Evolutionary conservation across 106 monocot genomes (phyloP).

Genomic region (Iris macrosiphon): DNA sequence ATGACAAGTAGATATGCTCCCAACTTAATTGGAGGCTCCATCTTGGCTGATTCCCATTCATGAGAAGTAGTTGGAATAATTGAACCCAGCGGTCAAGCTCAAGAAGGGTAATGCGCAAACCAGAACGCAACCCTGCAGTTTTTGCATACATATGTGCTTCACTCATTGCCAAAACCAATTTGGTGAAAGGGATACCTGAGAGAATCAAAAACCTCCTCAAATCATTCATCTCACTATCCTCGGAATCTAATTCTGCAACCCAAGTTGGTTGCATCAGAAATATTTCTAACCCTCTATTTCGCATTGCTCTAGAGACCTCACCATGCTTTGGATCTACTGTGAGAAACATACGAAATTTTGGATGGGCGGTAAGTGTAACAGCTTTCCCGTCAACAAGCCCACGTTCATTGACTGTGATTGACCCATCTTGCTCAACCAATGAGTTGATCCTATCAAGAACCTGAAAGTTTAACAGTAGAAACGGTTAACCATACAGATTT

Average conservation of each 20-base stretch:
- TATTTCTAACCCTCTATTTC: conserved; percentile 93
- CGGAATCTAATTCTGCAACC: conserved; percentile 6
- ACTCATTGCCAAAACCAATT: conserved; percentile 60
- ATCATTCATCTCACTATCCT: conserved; percentile 29
- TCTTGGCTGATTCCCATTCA: conserved; percentile 63
- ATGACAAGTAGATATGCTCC: conserved; percentile 85
- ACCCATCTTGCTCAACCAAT: conserved; percentile 70
- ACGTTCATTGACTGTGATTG: conserved; percentile 80
- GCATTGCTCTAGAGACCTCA: conserved; percentile 94
- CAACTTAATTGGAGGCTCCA: conserved; percentile 95
- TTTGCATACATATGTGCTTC: conserved; percentile 66
- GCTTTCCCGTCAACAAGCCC: conserved; percentile 86
- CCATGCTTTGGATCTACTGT: conserved; percentile 85
- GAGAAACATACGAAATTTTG: conserved; percentile 85
- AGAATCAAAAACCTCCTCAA: conserved; percentile 40
- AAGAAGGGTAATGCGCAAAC: conserved; percentile 71
- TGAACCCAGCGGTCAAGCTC: conserved; percentile 86
- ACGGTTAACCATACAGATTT: not conserved
- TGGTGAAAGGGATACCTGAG: conserved; percentile 49
- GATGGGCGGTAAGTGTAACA: conserved; percentile 55
- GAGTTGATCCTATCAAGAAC: conserved; percentile 98
- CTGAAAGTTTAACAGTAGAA: conserved; percentile 20
- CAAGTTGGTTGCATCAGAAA: conserved; percentile 55
- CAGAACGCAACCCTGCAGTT: conserved; percentile 37
- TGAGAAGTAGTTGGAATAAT: conserved; percentile 73